Evolutionary conservation across 495 filamentous ascomycete genomes (phyloP).

Genomic region (Talaromyces borbonicus): DNA sequence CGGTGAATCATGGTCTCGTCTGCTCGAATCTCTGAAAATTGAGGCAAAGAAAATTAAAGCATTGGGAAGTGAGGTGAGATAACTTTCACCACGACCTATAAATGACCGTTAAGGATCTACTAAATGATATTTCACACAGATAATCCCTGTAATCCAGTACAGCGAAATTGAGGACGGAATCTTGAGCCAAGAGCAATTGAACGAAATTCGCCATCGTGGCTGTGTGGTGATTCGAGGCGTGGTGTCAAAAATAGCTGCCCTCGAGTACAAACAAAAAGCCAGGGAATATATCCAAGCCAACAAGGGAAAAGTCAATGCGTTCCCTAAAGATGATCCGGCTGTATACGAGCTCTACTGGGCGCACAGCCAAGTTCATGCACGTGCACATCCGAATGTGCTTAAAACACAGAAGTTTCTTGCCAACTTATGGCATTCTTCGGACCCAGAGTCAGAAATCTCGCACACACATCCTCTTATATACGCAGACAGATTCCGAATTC

Average conservation of each 20-base stretch:
- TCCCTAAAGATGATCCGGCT: constrained; percentile 54
- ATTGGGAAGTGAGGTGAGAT: constrained; percentile 40
- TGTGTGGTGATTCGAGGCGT: constrained; percentile 50
- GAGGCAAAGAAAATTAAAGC: constrained; percentile 36
- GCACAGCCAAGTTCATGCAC: constrained; percentile 60
- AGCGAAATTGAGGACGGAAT: constrained; percentile 25
- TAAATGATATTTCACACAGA: not conserved
- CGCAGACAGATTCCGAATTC: constrained; percentile 73
- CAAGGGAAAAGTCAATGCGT: constrained; percentile 34
- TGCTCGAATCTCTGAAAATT: constrained; percentile 50
- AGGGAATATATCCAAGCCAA: constrained; percentile 55
- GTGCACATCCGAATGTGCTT: constrained; percentile 62
- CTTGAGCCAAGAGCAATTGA: constrained; percentile 12
- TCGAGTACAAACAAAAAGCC: constrained; percentile 30
- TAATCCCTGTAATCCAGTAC: constrained; percentile 43
- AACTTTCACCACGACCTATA: not conserved
- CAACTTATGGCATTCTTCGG: constrained; percentile 60
- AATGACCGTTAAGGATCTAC: not conserved
- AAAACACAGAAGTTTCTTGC: constrained; percentile 62
- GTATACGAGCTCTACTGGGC: constrained; percentile 92
- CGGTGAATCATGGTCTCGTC: constrained; percentile 55
- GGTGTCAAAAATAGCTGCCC: constrained; percentile 30
- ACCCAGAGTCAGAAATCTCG: constrained; percentile 52
- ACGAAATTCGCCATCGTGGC: constrained; percentile 41
- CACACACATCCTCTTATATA: constrained; percentile 60